A percentile compares a stretch with the other conserved stretches of the same genome.
phyloP scores from a whole-genome alignment of 2,329 filamentous ascomycete genomes.

The Botrytis galanthina region DNA sequence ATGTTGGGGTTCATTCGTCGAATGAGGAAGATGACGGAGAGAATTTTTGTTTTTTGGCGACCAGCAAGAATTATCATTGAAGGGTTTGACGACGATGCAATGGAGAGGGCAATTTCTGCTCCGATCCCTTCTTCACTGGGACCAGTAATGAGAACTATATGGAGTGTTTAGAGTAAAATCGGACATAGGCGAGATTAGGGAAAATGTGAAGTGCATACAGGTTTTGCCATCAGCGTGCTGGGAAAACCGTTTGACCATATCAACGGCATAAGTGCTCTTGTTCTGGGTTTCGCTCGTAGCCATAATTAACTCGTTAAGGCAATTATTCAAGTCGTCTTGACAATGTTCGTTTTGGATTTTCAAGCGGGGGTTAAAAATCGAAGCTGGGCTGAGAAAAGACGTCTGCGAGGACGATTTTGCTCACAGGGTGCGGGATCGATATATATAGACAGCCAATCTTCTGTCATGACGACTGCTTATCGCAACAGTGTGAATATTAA shows the following conservation, averaged over 20 bases:
- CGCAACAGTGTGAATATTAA: background rate
- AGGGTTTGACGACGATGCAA: conserved; percentile 1
- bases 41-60: background rate
- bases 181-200: background rate
- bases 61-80: conserved; percentile 3
- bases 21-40: background rate
- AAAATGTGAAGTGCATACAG: background rate
- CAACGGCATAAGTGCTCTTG: background rate
- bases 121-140: background rate
- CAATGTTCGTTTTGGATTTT: background rate
- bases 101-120: conserved; percentile 5
- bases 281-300: background rate
- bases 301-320: background rate
- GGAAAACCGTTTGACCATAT: background rate
- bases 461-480: background rate
- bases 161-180: background rate
- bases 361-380: too few species aligned
- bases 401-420: background rate
- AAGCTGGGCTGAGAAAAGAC: background rate
- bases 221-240: conserved; percentile 5
- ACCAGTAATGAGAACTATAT: background rate
- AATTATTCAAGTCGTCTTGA: background rate
- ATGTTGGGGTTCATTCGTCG: background rate
- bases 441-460: background rate
- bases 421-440: background rate